Base-by-base conservation (phyloP, 169 alveolate genomes). In the Eimeria nieschulzi region DNA sequence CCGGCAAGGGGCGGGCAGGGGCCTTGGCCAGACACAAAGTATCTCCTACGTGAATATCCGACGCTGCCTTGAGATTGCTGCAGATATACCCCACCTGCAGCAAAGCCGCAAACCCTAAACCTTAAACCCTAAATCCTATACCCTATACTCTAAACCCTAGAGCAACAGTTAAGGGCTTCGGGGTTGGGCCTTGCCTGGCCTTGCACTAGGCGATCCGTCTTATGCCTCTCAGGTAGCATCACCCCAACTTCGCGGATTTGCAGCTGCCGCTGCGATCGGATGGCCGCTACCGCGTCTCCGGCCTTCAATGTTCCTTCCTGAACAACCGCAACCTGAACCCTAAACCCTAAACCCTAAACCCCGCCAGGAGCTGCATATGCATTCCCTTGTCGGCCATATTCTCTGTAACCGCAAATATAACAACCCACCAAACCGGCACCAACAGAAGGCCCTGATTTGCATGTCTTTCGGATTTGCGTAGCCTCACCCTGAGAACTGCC, bases 401-500 rank as follows among this genome's bases (percentile, higher is more conserved):
- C 3, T 33, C 46, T 33, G 46, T 33, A 33, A 3, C 46, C 0
- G 46, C 46, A 33, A 33, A 33, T 3, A 33, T 1, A 33, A 33
- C 46, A 33, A 33, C 3, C 3, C 46, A 33, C 46, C 46, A 3
- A 33, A 33, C 0, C 46, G 46, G 46, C 46, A 33, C 46, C 46
- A 33, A 33, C 46, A 33, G 6, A 3, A 33, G 46, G 46, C 3
- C 3, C 3, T 3, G 46, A 33, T 33, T 33, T 33, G 46, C 46
- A 33, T 33, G 46, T 33, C 46, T 33, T 51, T 46, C 17, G 39
- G 64, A 25, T 17, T 51, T 51, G 21, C 10, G 63, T 17, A 51
- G 51, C 26, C 93, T 39, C 83, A 78, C 93, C 46, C 93, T 7
- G 87, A 96, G 96, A 91, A 95, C 94, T 64, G 96, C 96, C 56